A percentile compares a stretch with the other conserved stretches of the same genome.
Evolutionary conservation across 495 filamentous ascomycete species (phyloP).

Genomic region (Neurospora intermedia): DNA sequence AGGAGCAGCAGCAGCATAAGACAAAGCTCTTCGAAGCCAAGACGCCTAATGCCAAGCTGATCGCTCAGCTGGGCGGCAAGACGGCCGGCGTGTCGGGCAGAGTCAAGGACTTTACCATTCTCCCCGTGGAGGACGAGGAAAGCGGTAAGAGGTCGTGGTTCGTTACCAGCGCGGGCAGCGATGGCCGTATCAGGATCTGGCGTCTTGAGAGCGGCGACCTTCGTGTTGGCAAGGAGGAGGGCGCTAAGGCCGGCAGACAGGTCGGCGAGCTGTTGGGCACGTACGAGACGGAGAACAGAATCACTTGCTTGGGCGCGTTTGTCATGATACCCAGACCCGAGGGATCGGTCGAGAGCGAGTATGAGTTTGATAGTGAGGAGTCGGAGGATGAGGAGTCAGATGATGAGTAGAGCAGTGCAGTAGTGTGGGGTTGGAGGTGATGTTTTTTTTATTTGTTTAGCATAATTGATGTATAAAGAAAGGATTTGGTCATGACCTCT

Average conservation of each 20-base stretch:
- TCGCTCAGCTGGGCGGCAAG: constrained; percentile 74
- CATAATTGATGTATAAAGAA: neutral
- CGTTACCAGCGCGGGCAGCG: constrained; percentile 69
- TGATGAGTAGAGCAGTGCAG: constrained; percentile 27
- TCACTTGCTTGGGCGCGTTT: constrained; percentile 83
- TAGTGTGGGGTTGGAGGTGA: neutral
- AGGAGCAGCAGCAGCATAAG: constrained; percentile 5
- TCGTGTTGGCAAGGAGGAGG: constrained; percentile 11
- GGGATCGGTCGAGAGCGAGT: constrained; percentile 38
- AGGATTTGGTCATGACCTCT: neutral
- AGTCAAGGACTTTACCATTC: constrained; percentile 78
- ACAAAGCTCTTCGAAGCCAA: constrained; percentile 8
- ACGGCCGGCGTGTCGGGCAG: constrained; percentile 53
- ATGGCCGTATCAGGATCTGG: constrained; percentile 75
- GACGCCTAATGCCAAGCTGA: constrained; percentile 40
- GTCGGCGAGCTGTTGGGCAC: constrained; percentile 64
- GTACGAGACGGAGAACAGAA: constrained; percentile 76
- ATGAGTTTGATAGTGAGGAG: constrained; percentile 30
- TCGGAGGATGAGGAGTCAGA: constrained; percentile 34
- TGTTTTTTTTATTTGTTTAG: neutral
- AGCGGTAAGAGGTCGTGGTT: constrained; percentile 34
- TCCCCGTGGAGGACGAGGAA: constrained; percentile 34
- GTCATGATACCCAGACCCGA: constrained; percentile 58
- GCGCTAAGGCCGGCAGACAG: constrained; percentile 32
- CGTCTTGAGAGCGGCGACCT: constrained; percentile 38